Base-by-base conservation (phyloP, 192 early-diverging fungal genomes). In the Rhizoclosmatium sp. region DNA sequence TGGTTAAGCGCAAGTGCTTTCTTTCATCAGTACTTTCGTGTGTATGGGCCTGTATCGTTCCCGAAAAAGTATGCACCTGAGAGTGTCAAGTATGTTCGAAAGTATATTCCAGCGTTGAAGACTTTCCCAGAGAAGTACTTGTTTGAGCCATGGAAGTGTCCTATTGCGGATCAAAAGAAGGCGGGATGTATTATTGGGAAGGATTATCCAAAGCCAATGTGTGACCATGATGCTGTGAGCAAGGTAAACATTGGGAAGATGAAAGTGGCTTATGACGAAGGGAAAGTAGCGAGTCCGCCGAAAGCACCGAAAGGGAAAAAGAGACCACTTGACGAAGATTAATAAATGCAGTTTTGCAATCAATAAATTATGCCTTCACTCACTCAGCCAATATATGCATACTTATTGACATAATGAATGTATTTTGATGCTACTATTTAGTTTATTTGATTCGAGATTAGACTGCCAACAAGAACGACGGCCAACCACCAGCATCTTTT, bases 1-100 rank as follows among this genome's bases (percentile, higher is more conserved):
- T 84, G 83, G 83, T 47, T 84, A n/a, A 80, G 75, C 58, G 39
- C 62, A 2, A 71, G 66, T 31, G 83, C 83, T 1, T 84, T 69
- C 42, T 84, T 69, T 48, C 10, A 41, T 10, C 69, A 73, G 58
- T 84, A 84, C 67, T 81, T 78, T 31, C 58, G 71, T 2, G 51
- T 84, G 10, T 84, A 84, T 76, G 66, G 68, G 16, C 76, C 70
- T n/a, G 77, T 84, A 31, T 49, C 80, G 21, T 84, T 82, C 46
- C 59, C 66, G 1, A 31, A 78, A 59, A 81, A 78, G 49, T 84
- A 81, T 54, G 80, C 81, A 31, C 5, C 23, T 21, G 51, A 56
- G 31, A 16, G 4, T 68, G 64, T 47, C 49, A 45, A 23, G 47
- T 62, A 56, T 19, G 81, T 81, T 7, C 68, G 80, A 10, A 47